Percentiles rank a stretch among this genome's conserved stretches.
These are phyloP conservation scores for Leptomonas seymouri DNA, from an alignment of 208 protist genomes.

Conservation along the genomic window DNA sequence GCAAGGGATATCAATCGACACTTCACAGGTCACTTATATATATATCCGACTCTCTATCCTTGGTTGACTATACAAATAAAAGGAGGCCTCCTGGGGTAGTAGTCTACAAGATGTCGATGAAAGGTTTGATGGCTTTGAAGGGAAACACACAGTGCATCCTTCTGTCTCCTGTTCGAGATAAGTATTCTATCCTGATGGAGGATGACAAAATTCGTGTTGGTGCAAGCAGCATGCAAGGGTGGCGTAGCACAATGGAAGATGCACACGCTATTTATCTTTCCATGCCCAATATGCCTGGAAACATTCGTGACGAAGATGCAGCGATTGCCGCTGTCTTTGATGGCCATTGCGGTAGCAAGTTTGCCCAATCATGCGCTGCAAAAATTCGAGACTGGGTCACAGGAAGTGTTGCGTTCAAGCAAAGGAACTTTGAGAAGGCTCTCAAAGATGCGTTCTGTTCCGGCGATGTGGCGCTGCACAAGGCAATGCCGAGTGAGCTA, in stretches of 20 bases:
- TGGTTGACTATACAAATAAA: slow-evolving; percentile 2
- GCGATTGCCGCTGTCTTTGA: slow-evolving; percentile 89
- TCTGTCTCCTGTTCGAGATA: slow-evolving; percentile 79
- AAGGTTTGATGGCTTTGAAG: slow-evolving; percentile 45
- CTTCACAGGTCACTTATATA: slow-evolving; percentile 1
- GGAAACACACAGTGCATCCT: slow-evolving; percentile 82
- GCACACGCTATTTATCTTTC: slow-evolving; percentile 87
- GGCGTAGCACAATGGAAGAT: slow-evolving; percentile 92
- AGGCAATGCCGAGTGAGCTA: slow-evolving; percentile 72
- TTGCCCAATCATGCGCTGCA: slow-evolving; percentile 76
- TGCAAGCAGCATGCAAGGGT: slow-evolving; percentile 92
- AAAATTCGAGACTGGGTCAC: slow-evolving; percentile 82
- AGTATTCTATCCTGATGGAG: slow-evolving; percentile 92
- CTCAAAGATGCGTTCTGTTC: slow-evolving; percentile 68
- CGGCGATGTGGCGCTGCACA: slow-evolving; percentile 74
- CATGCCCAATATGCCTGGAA: slow-evolving; percentile 64
- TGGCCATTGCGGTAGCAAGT: slow-evolving; percentile 87
- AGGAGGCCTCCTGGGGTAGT: no score
- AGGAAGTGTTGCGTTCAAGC: slow-evolving; percentile 49
- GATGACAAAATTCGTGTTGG: slow-evolving; percentile 90
- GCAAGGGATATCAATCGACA: slow-evolving; percentile 13
- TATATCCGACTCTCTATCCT: slow-evolving; percentile 13
- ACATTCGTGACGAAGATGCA: slow-evolving; percentile 75
- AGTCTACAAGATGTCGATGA: slow-evolving; percentile 45
- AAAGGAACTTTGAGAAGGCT: slow-evolving; percentile 69